Evolutionary conservation across 1,139 yeast species (phyloP).

Genomic region (Nematodospora anomalae): DNA sequence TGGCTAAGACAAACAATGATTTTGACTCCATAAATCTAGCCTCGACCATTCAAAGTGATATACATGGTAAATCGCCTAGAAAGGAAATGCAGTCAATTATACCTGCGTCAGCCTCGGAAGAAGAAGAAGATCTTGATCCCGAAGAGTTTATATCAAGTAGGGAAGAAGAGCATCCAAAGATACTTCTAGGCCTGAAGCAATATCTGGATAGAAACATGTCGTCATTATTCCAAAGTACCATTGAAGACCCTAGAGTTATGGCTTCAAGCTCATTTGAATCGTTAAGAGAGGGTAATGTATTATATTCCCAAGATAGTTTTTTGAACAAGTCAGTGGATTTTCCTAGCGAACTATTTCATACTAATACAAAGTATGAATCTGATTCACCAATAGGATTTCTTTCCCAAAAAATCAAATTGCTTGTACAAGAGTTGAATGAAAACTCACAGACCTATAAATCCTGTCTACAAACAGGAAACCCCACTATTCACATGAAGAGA

Average conservation of each 20-base stretch:
- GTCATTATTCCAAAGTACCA: slow-evolving; percentile 1
- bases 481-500: slow-evolving; percentile 30
- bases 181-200: not conserved
- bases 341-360: slow-evolving; percentile 5
- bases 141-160: slow-evolving; percentile 19
- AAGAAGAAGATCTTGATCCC: slow-evolving; percentile 20
- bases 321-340: slow-evolving; percentile 5
- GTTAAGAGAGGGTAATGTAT: slow-evolving; percentile 5
- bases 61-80: slow-evolving; percentile 4
- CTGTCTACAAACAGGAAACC: slow-evolving; percentile 32
- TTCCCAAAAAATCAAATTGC: slow-evolving; percentile 11
- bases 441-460: slow-evolving; percentile 12
- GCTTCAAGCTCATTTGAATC: slow-evolving; percentile 7
- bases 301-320: slow-evolving; percentile 7
- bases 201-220: not conserved
- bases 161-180: slow-evolving; percentile 2
- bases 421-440: slow-evolving; percentile 10
- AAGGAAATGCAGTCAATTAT: slow-evolving; percentile 10
- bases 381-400: slow-evolving; percentile 17
- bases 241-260: slow-evolving; percentile 1
- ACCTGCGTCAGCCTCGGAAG: slow-evolving; percentile 12
- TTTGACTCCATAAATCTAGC: slow-evolving; percentile 17
- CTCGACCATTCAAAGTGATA: slow-evolving; percentile 13
- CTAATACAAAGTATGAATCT: not conserved
- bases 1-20: slow-evolving; percentile 8